These are phyloP conservation scores for Dysphania ambrosioides DNA, from an alignment of 148 eudicot species.

Conservation along the genomic window DNA sequence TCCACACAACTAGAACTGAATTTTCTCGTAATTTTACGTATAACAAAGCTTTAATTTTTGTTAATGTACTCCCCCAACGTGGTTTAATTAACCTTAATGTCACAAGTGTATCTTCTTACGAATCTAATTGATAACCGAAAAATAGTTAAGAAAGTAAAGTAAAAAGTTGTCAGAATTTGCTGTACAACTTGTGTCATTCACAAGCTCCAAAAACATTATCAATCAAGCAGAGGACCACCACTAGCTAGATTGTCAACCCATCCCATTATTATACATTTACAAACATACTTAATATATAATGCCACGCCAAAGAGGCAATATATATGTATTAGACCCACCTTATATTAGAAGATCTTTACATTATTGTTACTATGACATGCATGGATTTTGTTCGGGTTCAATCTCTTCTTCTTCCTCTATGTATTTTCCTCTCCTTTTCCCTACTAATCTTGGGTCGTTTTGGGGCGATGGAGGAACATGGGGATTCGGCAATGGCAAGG, in stretches of 20 bases:
- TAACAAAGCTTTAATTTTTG: no score
- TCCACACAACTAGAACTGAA: no score
- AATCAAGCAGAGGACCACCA: background rate
- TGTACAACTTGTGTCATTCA: background rate
- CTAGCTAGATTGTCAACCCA: background rate
- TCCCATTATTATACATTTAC: background rate
- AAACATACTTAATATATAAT: background rate
- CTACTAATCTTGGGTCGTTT: conserved; percentile 20
- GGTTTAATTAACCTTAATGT: background rate
- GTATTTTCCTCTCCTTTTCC: conserved; percentile 11
- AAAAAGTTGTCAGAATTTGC: background rate
- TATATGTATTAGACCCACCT: background rate
- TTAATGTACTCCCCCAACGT: no score
- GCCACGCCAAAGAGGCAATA: background rate
- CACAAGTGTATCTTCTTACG: background rate
- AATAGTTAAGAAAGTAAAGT: background rate
- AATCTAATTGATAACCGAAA: background rate
- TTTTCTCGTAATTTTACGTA: no score
- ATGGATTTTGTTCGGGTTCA: conserved; percentile 20
- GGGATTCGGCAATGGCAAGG: background rate
- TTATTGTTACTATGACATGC: background rate
- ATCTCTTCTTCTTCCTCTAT: conserved; percentile 10
- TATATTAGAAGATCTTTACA: background rate
- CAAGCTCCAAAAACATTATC: background rate
- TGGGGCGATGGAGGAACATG: conserved; percentile 27